phyloP scores from a whole-genome alignment of 75 land plant genomes.

The Picea glauca region DNA sequence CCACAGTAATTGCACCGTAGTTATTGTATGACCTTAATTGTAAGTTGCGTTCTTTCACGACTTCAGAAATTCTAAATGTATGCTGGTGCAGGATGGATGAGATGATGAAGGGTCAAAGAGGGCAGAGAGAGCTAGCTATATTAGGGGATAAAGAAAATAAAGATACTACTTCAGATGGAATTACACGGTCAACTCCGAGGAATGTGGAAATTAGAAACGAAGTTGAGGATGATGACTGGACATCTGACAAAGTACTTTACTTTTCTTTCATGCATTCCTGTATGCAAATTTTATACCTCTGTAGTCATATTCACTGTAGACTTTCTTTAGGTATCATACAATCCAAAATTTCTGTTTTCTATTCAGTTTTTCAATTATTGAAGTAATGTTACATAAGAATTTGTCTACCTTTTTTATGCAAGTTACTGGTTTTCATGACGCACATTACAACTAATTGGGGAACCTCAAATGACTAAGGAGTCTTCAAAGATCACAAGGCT shows the following conservation, averaged over 20 bases:
- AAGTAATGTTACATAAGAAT: background rate
- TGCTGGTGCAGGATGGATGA: slow-evolving; percentile 35
- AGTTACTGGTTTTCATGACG: background rate
- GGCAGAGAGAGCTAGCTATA: slow-evolving; percentile 27
- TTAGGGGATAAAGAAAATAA: slow-evolving; percentile 25
- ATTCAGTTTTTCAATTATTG: background rate
- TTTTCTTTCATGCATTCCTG: background rate
- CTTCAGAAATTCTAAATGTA: background rate
- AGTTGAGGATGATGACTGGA: slow-evolving; percentile 20
- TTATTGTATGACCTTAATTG: background rate
- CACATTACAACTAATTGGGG: background rate
- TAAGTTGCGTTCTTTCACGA: background rate
- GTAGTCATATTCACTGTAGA: background rate
- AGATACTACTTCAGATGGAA: slow-evolving; percentile 13
- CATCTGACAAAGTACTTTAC: slow-evolving; percentile 28
- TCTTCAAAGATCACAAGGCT: background rate
- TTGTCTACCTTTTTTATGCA: background rate
- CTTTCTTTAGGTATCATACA: background rate
- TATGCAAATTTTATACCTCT: background rate
- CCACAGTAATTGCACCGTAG: background rate
- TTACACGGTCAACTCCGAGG: slow-evolving; percentile 11
- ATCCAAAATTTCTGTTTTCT: background rate
- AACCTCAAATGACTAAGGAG: background rate
- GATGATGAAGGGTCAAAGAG: slow-evolving; percentile 39
- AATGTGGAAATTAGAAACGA: slow-evolving; percentile 13